Evolutionary conservation across 2,329 filamentous ascomycete genomes (phyloP), one percentile per base, ranked within the genome.

Genomic region (Huntiella moniliformis): DNA sequence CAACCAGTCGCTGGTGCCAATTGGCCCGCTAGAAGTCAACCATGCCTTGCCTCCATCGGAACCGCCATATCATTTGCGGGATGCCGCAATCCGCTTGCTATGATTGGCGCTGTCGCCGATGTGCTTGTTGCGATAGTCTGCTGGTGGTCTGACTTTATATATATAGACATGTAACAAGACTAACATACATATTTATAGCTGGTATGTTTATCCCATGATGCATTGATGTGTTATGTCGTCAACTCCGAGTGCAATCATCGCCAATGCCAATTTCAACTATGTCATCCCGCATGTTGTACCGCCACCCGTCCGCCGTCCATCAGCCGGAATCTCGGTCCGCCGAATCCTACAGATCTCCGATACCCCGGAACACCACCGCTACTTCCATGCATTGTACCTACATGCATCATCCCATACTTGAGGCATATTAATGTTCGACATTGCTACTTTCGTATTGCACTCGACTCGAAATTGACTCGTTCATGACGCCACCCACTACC

Each of bases 171-270:
- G 44, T 39, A 54, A 58, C 60, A 59, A 62, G 58, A 60, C 63
- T 67, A 66, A 67, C 59, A 18, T 11, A 55, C 51, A 56, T 55
- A 47, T 54, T 53, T 54, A 53, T 57, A 67, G 65, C 65, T 57
- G 65, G 65, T 67, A 63, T 60, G 64, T 54, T n/a, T 31, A 12
- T 38, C 17, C 28, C 13, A 34, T 33, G 17, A 28, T 15, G 12
- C 12, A 13, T 15, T 34, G 40, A 28, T 38, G 34, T 42, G 31
- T 10, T 18, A 13, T 22, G 15, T 42, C 18, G 11, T 31, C 16
- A 6, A 18, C 31, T 36, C 12, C 15, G 18, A 16, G 22, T 16
- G 18, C 17, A 36, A 41, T 31, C 15, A 15, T 28, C 18, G 18
- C 39, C 39, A 18, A 33, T 16, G 13, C 33, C 16, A 18, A 16